A percentile compares a stretch with the other conserved stretches of the same genome.
phyloP scores from a whole-genome alignment of 371 early-diverging fungal genomes.

The Paraphysoderma sedebokerense region DNA sequence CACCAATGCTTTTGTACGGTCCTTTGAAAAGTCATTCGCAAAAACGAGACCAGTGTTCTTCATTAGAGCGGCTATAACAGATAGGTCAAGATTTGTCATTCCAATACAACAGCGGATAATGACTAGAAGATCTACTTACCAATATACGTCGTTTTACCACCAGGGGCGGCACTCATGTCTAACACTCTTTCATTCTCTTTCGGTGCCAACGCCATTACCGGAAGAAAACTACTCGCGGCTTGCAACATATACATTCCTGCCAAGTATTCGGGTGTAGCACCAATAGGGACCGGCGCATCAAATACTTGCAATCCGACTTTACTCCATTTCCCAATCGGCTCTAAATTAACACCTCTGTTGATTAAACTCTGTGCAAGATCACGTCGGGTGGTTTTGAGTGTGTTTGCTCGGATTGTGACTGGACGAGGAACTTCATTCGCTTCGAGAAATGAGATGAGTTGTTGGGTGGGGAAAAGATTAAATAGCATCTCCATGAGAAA shows the following conservation, averaged over 20 bases:
- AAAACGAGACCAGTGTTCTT: conserved; percentile 97
- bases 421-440: conserved; percentile 97
- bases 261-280: conserved; percentile 98
- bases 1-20: conserved; percentile 73
- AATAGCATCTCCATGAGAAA: conserved; percentile 84
- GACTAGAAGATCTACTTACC: neutral
- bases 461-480: conserved; percentile 73
- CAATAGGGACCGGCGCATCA: conserved; percentile 77
- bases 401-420: conserved; percentile 94
- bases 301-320: conserved; percentile 83
- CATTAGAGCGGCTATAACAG: conserved; percentile 61
- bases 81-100: conserved; percentile 7
- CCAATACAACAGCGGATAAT: neutral
- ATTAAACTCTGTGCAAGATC: conserved; percentile 90
- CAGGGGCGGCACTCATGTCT: conserved; percentile 99
- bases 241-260: conserved; percentile 99
- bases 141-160: conserved; percentile 96
- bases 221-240: conserved; percentile 94
- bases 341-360: conserved; percentile 94
- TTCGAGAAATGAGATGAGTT: conserved; percentile 95
- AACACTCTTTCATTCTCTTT: conserved; percentile 85
- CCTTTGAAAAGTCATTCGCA: conserved; percentile 94
- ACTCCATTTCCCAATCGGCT: conserved; percentile 89
- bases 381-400: conserved; percentile 81
- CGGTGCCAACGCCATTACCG: conserved; percentile 93